Evolutionary conservation across 2,329 filamentous ascomycete genomes (phyloP), one percentile per base, ranked within the genome.

Genomic region (Mycosphaerella sp.): DNA sequence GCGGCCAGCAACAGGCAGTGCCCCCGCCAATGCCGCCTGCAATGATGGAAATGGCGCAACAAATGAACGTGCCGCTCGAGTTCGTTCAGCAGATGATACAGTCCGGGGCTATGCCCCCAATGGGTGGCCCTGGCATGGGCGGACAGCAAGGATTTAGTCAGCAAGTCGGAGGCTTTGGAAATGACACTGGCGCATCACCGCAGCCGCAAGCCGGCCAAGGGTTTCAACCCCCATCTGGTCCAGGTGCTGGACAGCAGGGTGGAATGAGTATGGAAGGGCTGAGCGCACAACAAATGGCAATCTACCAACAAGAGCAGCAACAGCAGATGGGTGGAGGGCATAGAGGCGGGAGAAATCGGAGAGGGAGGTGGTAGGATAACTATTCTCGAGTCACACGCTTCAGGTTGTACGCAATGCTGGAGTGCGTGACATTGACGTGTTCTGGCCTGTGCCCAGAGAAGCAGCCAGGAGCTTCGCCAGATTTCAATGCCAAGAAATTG

Each of bases 41-140:
- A n/a, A 49, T 49, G 45, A 42, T 49, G 37, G 70, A 65, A 61
- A 68, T 71, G 68, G 64, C 67, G n/a, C 75, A 77, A 66, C 69
- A 71, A 74, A 73, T 75, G 56, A 71, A 71, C 2, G 47, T 59
- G 8, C 55, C 55, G 10, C 45, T 57, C 1, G 55, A 57, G 35
- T 55, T 59, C 36, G 43, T 53, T 25, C 34, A 49, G 50, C 55
- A 57, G 50, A 48, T 57, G 59, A 56, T 59, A 56, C 54, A 56
- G 34, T 63, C 67, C 40, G 71, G 70, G n/a, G 65, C 65, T 39
- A 59, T 59, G 51, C 52, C 52, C 13, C 30, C 30, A 12, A 34
- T 34, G 30, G 30, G 30, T 34, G 30, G 30, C 25, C 42, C 46
- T 18, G 58, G 57, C 3, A 58, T 58, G 39, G 56, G 54, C 27